Evolutionary conservation across 2,329 filamentous ascomycete species (phyloP).

Genomic region (Botrytis aclada): DNA sequence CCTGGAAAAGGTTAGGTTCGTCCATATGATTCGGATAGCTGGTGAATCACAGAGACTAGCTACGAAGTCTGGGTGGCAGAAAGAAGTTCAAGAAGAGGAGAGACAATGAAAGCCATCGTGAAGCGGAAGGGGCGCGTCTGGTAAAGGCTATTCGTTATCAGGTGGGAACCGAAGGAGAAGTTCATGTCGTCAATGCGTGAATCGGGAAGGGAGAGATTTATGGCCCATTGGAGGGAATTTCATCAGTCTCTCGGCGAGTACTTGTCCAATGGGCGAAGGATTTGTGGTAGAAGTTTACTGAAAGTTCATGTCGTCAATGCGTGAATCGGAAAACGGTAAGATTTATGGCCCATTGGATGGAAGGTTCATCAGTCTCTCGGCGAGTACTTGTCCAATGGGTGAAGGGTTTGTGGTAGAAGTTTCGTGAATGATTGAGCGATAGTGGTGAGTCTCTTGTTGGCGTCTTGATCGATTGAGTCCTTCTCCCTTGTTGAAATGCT

Average conservation of each 20-base stretch:
- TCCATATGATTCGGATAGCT: neutral
- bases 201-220: neutral
- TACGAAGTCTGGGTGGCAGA: neutral
- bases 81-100: neutral
- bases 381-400: neutral
- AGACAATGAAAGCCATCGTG: neutral
- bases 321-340: no score
- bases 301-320: no score
- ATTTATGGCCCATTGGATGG: no score
- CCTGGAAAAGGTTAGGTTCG: neutral
- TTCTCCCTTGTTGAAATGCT: neutral
- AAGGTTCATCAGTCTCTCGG: no score
- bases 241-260: no score
- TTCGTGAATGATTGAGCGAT: neutral
- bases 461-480: neutral
- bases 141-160: neutral
- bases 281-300: no score
- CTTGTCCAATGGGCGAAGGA: no score
- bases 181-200: neutral
- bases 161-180: neutral
- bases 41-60: neutral
- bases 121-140: neutral
- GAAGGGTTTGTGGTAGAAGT: neutral
- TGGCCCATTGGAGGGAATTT: no score
- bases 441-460: neutral